Evolutionary conservation across 805 yeast genomes (phyloP), one percentile per base, ranked within the genome.

Genomic region (Lachancea dasiensis): DNA sequence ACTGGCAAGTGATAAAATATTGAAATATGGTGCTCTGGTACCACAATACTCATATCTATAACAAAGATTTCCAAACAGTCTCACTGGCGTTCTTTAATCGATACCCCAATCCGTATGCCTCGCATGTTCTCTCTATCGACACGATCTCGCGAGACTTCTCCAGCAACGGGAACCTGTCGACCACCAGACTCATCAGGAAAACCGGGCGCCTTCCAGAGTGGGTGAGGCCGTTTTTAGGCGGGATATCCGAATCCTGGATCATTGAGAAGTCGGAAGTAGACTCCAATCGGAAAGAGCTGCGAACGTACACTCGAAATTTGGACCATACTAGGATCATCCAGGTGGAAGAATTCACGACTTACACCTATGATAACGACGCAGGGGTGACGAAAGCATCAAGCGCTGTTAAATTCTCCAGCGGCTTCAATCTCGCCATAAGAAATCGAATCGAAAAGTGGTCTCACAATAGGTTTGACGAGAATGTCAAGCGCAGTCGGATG

Each of bases 371-470:
- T 28, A 50, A 51, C 1, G 56, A 51, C 3, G 47, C 44, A 16
- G 40, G 55, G 1, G 44, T 44, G 16, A 79, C 84, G 0, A 48
- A 52, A 5, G 84, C 81, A 5, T 58, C 67, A 10, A 74, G 78
- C 39, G 64, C 69, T 27, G 95, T 86, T 14, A 75, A 73, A 48
- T 84, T 89, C 46, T 72, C 81, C 14, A 75, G 86, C 21, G 84
- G 84, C 28, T 78, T 86, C 50, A 72, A 67, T 19, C n/a, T 43
- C 16, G 55, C 59, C 5, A 47, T 89, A 48, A 81, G 76, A 52
- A 76, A 77, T 52, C 69, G 79, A 46, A 84, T 89, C 36, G 97
- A 89, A 60, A 68, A 69, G 23, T 86, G 95, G 95, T 77, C 94
- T 20, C 78, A 74, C 50, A 69, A 68, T 15, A 73, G 72, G 56